Evolutionary conservation across 2,329 filamentous ascomycete species (phyloP), one percentile per base, ranked within the genome.

Genomic region (Grosmannia huntii): DNA sequence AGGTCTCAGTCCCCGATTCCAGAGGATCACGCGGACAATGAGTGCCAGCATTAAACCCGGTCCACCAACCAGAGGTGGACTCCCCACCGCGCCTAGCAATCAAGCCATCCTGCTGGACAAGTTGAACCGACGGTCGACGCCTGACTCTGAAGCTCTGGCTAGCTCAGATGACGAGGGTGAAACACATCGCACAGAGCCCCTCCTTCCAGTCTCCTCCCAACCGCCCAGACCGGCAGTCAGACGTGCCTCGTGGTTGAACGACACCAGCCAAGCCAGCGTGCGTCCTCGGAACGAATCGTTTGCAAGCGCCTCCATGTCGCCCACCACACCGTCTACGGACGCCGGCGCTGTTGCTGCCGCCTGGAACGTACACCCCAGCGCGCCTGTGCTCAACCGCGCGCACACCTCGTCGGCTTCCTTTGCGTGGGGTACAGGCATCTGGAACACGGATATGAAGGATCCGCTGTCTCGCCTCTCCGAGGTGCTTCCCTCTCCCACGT

Each of bases 111-210:
- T 89, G 53, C 77, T 89, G 38, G 89, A 92, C 55, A 94, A 90
- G 69, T 77, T 86, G 55, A 87, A 88, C 66, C 83, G 91, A 65
- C 87, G 88, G 57, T 90, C 90, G 9, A 96, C 92, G 1, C 92
- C 92, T 25, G 94, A 97, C 68, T 96, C 91, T 4, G 92, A 97
- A 69, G 92, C 89, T 56, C 76, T 97, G 60, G 90, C 87, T 56
- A 97, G 92, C 64, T 96, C 91, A 14, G 94, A 97, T 70, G 94
- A 97, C 70, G 94, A 99, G 71, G 80, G 76, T 59, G 87, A 96
- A 61, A 78, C 83, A 68, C 78, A 81, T 64, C 77, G 77, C 51
- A 75, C 81, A 64, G 81, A 79, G 2, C 19, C 50, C 1, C 53
- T 28, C 46, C 59, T 70, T 68, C 66, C 69, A 60, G 67, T 70